Base-by-base conservation (phyloP, 345 rosid species). In the Syzygium jambos region DNA sequence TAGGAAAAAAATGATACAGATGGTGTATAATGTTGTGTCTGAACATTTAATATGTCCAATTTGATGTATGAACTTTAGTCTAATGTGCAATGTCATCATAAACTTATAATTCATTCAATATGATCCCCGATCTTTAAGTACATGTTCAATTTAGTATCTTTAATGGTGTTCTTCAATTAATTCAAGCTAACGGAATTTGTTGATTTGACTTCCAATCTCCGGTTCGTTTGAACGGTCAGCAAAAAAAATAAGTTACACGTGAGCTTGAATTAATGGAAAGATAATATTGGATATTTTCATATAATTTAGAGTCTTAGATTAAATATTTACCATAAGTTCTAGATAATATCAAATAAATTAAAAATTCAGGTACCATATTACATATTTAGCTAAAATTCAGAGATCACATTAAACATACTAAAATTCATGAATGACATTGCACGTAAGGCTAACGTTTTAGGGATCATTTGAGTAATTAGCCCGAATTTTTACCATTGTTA, bases 381-480 rank as follows among this genome's bases (percentile, higher is more conserved):
- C 2, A 29, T 2, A 63, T 15, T 15, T 2, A 1, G 21, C 11
- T 63, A 63, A 65, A 63, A 2, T 29, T 61, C 9, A 61, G 1
- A 5, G 0, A 61, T 2, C 38, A 61, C 7, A n/a, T n/a, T 63
- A 1, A 63, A 29, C 2, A 29, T 29, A 15, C 2, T 29, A 15
- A 63, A 65, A 0, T 30, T 65, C 2, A 65, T 1, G 9, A 10
- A 15, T 30, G 22, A 65, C 16, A 59, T 59, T 59, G 30, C 27
- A 59, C 0, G 2, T 11, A 2, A 1, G 1, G 5, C 6, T 11
- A 68, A 4, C 34, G 3, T 30, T 68, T 68, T 30, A 34, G 41
- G 0, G 25, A 38, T 11, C 49, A 11, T 73, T 38, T 5, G 82
- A 10, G 7, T 10, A 19, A 73, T 73, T 73, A 38, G 2, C 23